phyloP scores from a whole-genome alignment of 2,329 filamentous ascomycete genomes.

The Colletotrichum ledebouriae region DNA sequence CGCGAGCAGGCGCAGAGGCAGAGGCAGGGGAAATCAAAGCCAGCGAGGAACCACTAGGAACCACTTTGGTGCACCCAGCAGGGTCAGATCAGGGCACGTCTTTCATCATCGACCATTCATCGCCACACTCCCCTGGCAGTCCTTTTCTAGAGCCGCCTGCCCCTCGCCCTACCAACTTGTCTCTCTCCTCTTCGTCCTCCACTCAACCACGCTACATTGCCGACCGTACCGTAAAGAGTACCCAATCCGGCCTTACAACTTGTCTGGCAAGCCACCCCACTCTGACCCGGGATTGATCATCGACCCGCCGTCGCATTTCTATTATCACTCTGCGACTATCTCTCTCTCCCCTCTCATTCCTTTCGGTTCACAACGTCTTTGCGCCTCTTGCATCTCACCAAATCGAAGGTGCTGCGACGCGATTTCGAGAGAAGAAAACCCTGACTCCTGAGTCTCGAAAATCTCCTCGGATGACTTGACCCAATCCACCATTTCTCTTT shows the following conservation, averaged over 20 bases:
- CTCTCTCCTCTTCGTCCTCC: slow-evolving; percentile 42
- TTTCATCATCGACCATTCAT: slow-evolving; percentile 44
- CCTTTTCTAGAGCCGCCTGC: slow-evolving; percentile 42
- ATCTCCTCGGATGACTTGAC: slow-evolving; percentile 41
- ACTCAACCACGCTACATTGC: slow-evolving; percentile 31
- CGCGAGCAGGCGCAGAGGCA: slow-evolving; percentile 41
- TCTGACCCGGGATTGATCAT: slow-evolving; percentile 38
- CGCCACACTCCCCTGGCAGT: slow-evolving; percentile 42
- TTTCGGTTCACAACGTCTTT: slow-evolving; percentile 26
- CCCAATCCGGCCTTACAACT: slow-evolving; percentile 37
- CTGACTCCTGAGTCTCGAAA: not conserved
- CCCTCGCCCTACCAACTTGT: slow-evolving; percentile 40
- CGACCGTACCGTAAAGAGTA: slow-evolving; percentile 21
- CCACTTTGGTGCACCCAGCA: slow-evolving; percentile 41
- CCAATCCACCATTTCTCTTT: slow-evolving; percentile 11
- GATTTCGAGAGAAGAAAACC: slow-evolving; percentile 11
- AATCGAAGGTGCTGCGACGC: not conserved
- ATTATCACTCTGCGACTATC: slow-evolving; percentile 37
- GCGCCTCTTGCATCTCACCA: not conserved
- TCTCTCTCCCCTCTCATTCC: slow-evolving; percentile 40
- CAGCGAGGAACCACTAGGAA: slow-evolving; percentile 40
- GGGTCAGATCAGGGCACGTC: slow-evolving; percentile 41
- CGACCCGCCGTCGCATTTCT: slow-evolving; percentile 41
- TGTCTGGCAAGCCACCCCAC: slow-evolving; percentile 38
- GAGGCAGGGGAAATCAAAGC: slow-evolving; percentile 41